phyloP scores from a whole-genome alignment of 805 yeast species.

The Yarrowia alimentaria region DNA sequence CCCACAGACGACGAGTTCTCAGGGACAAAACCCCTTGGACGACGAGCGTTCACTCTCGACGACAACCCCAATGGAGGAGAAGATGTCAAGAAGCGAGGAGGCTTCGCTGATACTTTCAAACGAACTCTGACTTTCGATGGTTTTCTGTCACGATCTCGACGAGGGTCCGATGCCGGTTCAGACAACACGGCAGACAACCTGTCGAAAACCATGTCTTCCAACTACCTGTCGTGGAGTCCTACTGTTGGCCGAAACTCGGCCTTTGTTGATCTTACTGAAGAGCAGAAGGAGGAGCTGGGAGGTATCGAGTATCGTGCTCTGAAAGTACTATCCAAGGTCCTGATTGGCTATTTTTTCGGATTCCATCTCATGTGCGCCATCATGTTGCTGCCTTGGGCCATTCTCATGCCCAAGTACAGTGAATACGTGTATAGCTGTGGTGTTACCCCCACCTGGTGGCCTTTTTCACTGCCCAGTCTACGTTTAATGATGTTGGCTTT shows the following conservation, averaged over 20 bases:
- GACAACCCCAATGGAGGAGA: neutral
- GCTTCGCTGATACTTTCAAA: conserved; percentile 1
- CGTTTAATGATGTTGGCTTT: conserved; percentile 82
- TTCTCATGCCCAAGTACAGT: conserved; percentile 33
- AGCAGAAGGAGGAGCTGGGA: conserved; percentile 90
- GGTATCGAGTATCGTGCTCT: conserved; percentile 95
- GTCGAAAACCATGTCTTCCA: conserved; percentile 38
- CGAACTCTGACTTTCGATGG: conserved; percentile 8
- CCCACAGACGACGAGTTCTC: conserved; percentile 8
- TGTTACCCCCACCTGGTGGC: conserved; percentile 86
- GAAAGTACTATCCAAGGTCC: conserved; percentile 65
- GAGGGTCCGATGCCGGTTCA: neutral
- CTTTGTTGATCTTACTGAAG: conserved; percentile 74
- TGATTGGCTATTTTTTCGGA: conserved; percentile 69
- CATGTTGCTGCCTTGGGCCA: conserved; percentile 49
- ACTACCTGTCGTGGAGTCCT: conserved; percentile 84
- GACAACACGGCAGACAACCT: neutral
- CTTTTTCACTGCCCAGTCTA: conserved; percentile 72
- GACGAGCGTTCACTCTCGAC: conserved; percentile 14
- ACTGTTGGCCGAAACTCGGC: conserved; percentile 91
- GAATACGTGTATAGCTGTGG: conserved; percentile 52
- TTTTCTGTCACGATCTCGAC: conserved; percentile 8
- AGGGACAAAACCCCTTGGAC: neutral
- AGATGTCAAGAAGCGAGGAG: neutral
- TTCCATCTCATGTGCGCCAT: conserved; percentile 63